Evolutionary conservation across 768 basidiomycete species (phyloP).

Genomic region (Rickenella mellea): DNA sequence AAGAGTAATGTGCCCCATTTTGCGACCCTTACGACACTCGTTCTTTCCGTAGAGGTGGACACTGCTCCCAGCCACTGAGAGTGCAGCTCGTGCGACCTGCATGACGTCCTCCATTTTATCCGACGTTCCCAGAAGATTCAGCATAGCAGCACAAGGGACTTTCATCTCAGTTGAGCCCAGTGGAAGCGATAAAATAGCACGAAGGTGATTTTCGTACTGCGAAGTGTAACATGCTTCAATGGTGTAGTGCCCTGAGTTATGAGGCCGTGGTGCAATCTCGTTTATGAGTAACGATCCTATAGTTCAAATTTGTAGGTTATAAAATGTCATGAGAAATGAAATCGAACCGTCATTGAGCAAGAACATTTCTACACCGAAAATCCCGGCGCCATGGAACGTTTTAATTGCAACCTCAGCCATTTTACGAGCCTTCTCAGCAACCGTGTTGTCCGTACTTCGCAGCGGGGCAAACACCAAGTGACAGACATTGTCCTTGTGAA

Average conservation of each 20-base stretch:
- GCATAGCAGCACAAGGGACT: constrained; percentile 83
- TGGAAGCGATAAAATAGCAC: constrained; percentile 84
- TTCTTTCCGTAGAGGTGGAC: constrained; percentile 94
- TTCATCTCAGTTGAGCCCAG: constrained; percentile 83
- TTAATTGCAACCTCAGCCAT: constrained; percentile 77
- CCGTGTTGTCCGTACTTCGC: constrained; percentile 43
- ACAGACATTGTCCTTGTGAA: constrained; percentile 90
- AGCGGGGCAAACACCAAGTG: constrained; percentile 89
- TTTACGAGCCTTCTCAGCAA: constrained; percentile 50
- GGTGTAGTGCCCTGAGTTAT: constrained; percentile 98
- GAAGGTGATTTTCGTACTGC: constrained; percentile 95
- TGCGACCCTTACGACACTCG: constrained; percentile 80
- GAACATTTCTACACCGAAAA: constrained; percentile 99
- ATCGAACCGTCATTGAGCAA: constrained; percentile 71
- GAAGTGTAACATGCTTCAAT: constrained; percentile 96
- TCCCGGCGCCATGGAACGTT: constrained; percentile 78
- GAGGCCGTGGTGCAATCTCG: constrained; percentile 96
- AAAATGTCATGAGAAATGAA: background rate
- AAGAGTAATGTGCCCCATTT: constrained; percentile 96
- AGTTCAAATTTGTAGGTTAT: background rate
- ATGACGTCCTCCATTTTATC: constrained; percentile 53
- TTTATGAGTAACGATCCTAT: constrained; percentile 38
- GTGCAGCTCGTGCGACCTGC: constrained; percentile 44
- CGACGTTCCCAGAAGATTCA: constrained; percentile 88
- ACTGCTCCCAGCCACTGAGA: constrained; percentile 63